Evolutionary conservation across 306 rosid genomes (phyloP), one percentile per base, ranked within the genome.

Genomic region (Calophaca sinica): DNA sequence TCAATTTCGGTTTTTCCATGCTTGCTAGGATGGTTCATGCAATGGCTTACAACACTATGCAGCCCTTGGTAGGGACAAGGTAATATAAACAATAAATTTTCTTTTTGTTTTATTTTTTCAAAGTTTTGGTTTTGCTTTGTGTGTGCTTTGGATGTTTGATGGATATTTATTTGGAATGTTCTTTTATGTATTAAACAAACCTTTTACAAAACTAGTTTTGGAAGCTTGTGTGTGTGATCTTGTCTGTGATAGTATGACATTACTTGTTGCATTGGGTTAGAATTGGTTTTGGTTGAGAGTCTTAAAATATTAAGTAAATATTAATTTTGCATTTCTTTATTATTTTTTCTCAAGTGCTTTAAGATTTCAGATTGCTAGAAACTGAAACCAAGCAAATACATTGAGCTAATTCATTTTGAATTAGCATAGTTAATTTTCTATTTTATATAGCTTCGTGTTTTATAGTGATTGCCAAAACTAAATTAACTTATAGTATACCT

Each of bases 21-120:
- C 58, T 71, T 80, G 68, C 86, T 79, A 94, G 99, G 99, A 94
- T 90, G 99, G 99, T 84, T 94, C 99, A 4, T 94, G 99, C 85
- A 94, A 94, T 88, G 99, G 99, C 80, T 86, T 94, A 84, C 99
- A 94, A 78, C 99, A 94, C 77, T 94, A 94, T 83, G 99, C 99
- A 54, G 97, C 99, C 44, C 96, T 94, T 62, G 99, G 99, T 42
- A 92, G 99, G 88, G 99, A 94, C 89, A 90, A 84, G 97, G 99
- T 94, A 89, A 54, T 44, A 26, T 12, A 33, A 68, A 62, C 33
- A 49, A 50, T 31, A 28, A 58, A 5, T 5, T 51, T 73, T 60
- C 33, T 48, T 9, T 5, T 7, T 31, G 5, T 77, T 68, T 20
- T 55, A 10, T 28, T 67, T 29, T 29, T 11, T 4, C 33, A 1